Base-by-base conservation (phyloP, 148 eudicot genomes). In the Bassia scoparia region DNA sequence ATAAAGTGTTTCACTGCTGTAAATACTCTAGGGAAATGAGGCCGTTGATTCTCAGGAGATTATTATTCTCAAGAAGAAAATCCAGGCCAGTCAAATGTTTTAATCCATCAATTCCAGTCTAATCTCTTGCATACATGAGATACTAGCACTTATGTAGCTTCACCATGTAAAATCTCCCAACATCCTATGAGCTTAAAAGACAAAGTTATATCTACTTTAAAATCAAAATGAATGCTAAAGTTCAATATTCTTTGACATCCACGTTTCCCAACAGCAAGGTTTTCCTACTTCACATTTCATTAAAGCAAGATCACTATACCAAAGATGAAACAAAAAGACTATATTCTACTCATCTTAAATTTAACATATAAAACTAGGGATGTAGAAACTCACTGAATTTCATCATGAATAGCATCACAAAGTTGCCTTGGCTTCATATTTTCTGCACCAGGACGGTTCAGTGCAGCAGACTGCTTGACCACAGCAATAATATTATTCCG, bases 321-420 rank as follows among this genome's bases (percentile, higher is more conserved):
- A 70, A 56, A n/a, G n/a, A n/a, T n/a, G 52, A 59, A 8, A 41
- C 0, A 35, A 21, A 62, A 21, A 4, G n/a, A n/a, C n/a, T 14
- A 18, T 7, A 61, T 61, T 33, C 43, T 30, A 8, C 23, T 4
- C 34, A 29, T 29, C 15, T 44, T 4, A 59, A 3, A 23, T 10
- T 33, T 9, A 16, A 73, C 4, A 20, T 3, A 15, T 26, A 26
- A 41, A 1, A 26, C 9, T 55, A n/a, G 43, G 15, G 38, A 64
- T 23, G 30, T 64, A 2, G 23, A 31, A 58, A 85, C 88, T 68
- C 71, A 93, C 98, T 93, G 84, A 70, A 94, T 82, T 77, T 94
- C 98, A 68, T 83, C 86, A 80, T 94, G 90, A 77, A 94, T 88
- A 58, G 95, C 89, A 81, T 94, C 98, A 79, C 91, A 84, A 33